Percentiles rank a stretch among this genome's conserved stretches.
Evolutionary conservation across 2,329 filamentous ascomycete species (phyloP).

Genomic region (Microsporum canis): DNA sequence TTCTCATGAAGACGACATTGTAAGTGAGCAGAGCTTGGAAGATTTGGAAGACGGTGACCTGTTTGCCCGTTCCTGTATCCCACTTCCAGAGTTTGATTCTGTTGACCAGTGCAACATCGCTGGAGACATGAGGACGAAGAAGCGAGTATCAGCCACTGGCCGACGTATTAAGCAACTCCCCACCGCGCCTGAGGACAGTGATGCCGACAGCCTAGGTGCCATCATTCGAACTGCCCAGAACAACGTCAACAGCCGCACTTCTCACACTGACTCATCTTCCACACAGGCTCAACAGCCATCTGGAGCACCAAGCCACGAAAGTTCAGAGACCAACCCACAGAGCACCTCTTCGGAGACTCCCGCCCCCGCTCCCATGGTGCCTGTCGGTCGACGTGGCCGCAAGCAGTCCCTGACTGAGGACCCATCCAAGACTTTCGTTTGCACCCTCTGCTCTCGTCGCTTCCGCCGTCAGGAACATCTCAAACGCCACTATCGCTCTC

Average conservation of each 20-base stretch:
- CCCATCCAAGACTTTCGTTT: slow-evolving; percentile 96
- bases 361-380: slow-evolving; percentile 28
- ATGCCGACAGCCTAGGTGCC: slow-evolving; percentile 22
- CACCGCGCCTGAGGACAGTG: slow-evolving; percentile 17
- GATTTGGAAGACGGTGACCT: slow-evolving; percentile 59
- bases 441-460: slow-evolving; percentile 87
- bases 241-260: slow-evolving; percentile 26
- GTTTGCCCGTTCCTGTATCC: slow-evolving; percentile 50
- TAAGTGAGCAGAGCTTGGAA: slow-evolving; percentile 64
- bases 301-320: slow-evolving; percentile 33
- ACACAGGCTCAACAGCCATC: slow-evolving; percentile 23
- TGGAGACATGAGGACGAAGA: slow-evolving; percentile 39
- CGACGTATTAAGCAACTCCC: slow-evolving; percentile 27
- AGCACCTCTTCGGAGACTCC: slow-evolving; percentile 34
- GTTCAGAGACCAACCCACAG: slow-evolving; percentile 38
- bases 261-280: slow-evolving; percentile 35
- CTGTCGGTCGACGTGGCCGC: slow-evolving; percentile 80
- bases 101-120: slow-evolving; percentile 40
- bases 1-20: slow-evolving; percentile 65
- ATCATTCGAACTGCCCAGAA: slow-evolving; percentile 22
- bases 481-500: slow-evolving; percentile 95
- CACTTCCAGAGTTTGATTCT: slow-evolving; percentile 46
- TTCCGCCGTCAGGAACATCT: slow-evolving; percentile 98
- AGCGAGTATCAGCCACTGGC: slow-evolving; percentile 29
- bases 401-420: slow-evolving; percentile 98